Conservation (phyloP, 1,284 basidiomycete genomes). For the Laetiporus sulphureus region DNA sequence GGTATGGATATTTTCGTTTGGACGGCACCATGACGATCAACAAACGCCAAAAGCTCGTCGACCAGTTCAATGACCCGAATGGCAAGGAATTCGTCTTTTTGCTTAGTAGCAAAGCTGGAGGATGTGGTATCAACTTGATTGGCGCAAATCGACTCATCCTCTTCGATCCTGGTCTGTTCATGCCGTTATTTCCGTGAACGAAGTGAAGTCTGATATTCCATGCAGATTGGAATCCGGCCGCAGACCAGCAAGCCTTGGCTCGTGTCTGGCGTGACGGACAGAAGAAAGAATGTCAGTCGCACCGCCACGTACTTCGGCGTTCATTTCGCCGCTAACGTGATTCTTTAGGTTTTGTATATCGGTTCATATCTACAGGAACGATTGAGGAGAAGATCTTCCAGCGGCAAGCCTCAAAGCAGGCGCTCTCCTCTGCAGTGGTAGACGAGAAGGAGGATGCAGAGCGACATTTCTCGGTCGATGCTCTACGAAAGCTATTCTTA, state of each 20-base stretch:
- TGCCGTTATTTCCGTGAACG: neutral
- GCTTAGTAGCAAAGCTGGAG: slow-evolving; percentile 94
- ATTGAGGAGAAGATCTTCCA: slow-evolving; percentile 99
- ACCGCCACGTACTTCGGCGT: neutral
- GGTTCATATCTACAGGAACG: slow-evolving; percentile 95
- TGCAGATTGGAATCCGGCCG: slow-evolving; percentile 96
- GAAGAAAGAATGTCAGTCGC: slow-evolving; percentile 91
- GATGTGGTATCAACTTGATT: slow-evolving; percentile 97
- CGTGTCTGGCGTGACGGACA: slow-evolving; percentile 99
- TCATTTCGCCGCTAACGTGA: neutral
- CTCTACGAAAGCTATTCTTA: slow-evolving; percentile 86
- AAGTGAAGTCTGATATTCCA: neutral
- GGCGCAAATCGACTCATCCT: slow-evolving; percentile 94
- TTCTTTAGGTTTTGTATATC: slow-evolving; percentile 85
- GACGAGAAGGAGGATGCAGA: slow-evolving; percentile 96
- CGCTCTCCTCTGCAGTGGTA: slow-evolving; percentile 94
- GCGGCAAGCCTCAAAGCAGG: slow-evolving; percentile 93
- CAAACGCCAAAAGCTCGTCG: slow-evolving; percentile 96
- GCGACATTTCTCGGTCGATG: slow-evolving; percentile 90
- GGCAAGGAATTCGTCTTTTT: slow-evolving; percentile 96
- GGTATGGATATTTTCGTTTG: slow-evolving; percentile 89
- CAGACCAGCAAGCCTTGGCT: slow-evolving; percentile 96
- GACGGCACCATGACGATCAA: slow-evolving; percentile 92
- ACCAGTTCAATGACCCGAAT: slow-evolving; percentile 94
- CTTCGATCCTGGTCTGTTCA: slow-evolving; percentile 84